Conservation (phyloP, 2,329 filamentous ascomycete genomes). For the Fusarium pseudoanthophilum region DNA sequence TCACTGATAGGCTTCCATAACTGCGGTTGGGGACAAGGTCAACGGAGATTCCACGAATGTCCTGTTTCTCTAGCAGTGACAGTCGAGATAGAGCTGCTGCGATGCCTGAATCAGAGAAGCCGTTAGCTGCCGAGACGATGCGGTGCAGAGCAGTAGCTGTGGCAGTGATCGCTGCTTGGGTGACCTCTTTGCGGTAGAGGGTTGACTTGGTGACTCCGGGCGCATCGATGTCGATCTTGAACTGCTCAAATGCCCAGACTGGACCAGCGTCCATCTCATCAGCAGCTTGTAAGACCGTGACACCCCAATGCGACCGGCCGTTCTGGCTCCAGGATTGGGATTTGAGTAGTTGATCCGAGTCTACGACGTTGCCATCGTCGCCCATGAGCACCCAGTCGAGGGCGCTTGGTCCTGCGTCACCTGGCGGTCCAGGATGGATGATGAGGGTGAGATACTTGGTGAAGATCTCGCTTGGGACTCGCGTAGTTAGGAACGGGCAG, state of each 20-base stretch:
- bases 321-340: conserved; percentile 14
- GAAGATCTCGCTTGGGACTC: conserved; percentile 21
- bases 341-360: conserved; percentile 20
- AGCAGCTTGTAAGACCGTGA: conserved; percentile 30
- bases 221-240: conserved; percentile 22
- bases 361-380: conserved; percentile 16
- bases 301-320: conserved; percentile 32
- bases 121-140: neutral
- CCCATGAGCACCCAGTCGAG: conserved; percentile 33
- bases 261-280: conserved; percentile 33
- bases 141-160: conserved; percentile 14
- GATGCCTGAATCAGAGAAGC: neutral
- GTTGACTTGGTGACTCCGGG: conserved; percentile 25
- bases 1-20: conserved; percentile 5
- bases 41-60: neutral
- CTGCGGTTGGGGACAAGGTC: neutral
- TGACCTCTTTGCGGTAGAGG: conserved; percentile 21
- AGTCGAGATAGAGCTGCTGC: neutral
- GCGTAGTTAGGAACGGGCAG: conserved; percentile 24
- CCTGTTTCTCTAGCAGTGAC: neutral
- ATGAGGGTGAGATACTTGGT: conserved; percentile 27
- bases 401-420: conserved; percentile 29
- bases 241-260: conserved; percentile 34
- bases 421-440: conserved; percentile 26
- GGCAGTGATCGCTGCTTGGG: conserved; percentile 18